Evolutionary conservation across 2,329 filamentous ascomycete genomes (phyloP), one percentile per base, ranked within the genome.

Genomic region (Curvularia lunata): DNA sequence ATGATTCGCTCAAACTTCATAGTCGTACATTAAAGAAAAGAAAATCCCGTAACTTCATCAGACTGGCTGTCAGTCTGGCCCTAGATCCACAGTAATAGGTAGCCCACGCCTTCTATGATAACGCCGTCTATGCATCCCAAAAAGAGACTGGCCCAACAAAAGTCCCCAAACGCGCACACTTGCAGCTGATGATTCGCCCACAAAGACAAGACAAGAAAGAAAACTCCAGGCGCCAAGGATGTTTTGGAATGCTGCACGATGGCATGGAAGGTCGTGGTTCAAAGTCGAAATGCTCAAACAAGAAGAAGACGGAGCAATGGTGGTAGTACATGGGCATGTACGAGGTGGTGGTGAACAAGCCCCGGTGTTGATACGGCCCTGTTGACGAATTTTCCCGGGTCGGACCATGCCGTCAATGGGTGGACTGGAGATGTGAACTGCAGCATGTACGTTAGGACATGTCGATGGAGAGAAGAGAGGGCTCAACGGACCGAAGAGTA

Each of bases 161-260:
- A 62, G 51, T 27, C 43, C 49, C 27, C 7, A 30, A 10, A 9
- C 9, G 27, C 9, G 9, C 27, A n/a, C 45, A 45, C 59, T 32
- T 54, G 41, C 58, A 56, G 59, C 47, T 46, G 10, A 37, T 60
- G 52, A 54, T 59, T 58, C 27, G 7, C 64, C 43, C 43, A 41
- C 13, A 59, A 59, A 54, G 46, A 9, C 25, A 18, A 34, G 7
- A 37, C 34, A 45, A 18, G 16, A 54, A 41, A 18, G 16, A 54
- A 41, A 32, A 19, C 7, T 37, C 58, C 48, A 62, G 63, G 62
- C 67, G 48, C 65, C 63, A 3, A 56, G 53, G 2, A 66, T 67
- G 59, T 61, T 45, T 34, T 34, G 25, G 21, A 27, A 49, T 49
- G 40, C 12, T 52, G 56, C 57, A 54, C n/a, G 53, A 58, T 48